Evolutionary conservation across 78 protist species (phyloP).

Genomic region (Dictyostelium brefeldianum): DNA sequence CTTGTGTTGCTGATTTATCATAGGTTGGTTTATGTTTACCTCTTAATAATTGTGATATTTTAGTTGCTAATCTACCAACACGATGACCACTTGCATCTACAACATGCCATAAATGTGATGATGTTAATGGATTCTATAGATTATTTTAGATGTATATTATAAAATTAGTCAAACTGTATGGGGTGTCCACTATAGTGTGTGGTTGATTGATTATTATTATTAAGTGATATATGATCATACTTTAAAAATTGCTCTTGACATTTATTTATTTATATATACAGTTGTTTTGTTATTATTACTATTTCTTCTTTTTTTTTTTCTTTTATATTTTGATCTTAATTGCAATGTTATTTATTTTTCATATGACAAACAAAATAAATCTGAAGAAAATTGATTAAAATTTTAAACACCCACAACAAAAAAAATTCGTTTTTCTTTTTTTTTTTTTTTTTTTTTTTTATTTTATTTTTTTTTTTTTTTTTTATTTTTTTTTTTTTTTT

Average conservation of each 20-base stretch:
- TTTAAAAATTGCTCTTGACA: conserved; percentile 74
- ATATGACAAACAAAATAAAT: neutral
- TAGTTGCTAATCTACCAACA: conserved; percentile 86
- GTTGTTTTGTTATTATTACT: neutral
- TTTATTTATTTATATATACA: conserved; percentile 9
- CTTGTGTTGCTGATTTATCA: conserved; percentile 27
- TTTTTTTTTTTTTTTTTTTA: neutral
- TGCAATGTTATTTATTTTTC: too few relatives aligned
- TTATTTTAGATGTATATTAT: too few relatives aligned
- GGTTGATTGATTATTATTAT: neutral
- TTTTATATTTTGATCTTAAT: too few relatives aligned
- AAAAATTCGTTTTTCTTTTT: neutral
- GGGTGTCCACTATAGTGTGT: neutral
- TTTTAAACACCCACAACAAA: neutral
- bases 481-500: neutral
- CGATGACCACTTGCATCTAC: conserved; percentile 81
- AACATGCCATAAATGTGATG: conserved; percentile 84
- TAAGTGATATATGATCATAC: neutral
- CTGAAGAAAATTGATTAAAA: neutral
- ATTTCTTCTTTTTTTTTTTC: too few relatives aligned
- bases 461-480: neutral
- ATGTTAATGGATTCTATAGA: conserved; percentile 60
- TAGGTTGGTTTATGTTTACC: conserved; percentile 89
- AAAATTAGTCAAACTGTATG: neutral
- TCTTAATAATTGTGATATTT: conserved; percentile 61